Conservation (phyloP, 495 filamentous ascomycete species). For the Cryomyces minteri region DNA sequence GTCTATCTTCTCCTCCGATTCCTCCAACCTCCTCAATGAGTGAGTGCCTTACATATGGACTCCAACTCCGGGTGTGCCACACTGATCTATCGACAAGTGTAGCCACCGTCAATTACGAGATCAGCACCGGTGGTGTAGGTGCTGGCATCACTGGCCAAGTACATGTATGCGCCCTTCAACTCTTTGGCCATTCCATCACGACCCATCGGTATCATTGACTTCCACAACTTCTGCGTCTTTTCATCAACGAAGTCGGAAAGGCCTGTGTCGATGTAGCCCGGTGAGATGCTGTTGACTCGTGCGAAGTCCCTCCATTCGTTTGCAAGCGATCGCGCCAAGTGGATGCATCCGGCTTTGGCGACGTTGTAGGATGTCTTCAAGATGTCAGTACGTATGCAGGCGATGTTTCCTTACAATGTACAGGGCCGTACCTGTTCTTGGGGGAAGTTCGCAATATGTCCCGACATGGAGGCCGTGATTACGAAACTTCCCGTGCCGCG, state of each 20-base stretch:
- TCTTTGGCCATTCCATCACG: conserved; percentile 61
- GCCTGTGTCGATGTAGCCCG: conserved; percentile 67
- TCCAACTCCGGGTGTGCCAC: no score
- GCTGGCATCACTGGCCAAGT: conserved; percentile 51
- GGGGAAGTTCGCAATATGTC: conserved; percentile 60
- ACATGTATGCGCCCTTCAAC: conserved; percentile 71
- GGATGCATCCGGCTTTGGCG: conserved; percentile 43
- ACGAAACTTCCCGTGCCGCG: conserved; percentile 40
- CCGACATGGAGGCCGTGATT: conserved; percentile 49
- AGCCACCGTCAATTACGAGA: conserved; percentile 38
- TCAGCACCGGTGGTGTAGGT: conserved; percentile 28
- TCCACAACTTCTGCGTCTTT: conserved; percentile 61
- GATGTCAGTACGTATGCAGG: conserved; percentile 2
- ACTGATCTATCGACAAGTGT: conserved; percentile 17
- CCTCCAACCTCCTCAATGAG: no score
- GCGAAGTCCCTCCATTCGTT: conserved; percentile 70
- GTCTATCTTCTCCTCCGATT: no score
- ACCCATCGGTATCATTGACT: conserved; percentile 60
- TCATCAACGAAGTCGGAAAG: conserved; percentile 55
- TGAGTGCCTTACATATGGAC: no score
- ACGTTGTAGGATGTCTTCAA: conserved; percentile 51
- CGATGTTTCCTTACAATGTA: background rate
- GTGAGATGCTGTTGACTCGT: conserved; percentile 53
- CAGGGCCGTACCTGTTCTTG: conserved; percentile 35
- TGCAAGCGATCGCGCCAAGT: conserved; percentile 38